Percentiles rank a stretch among this genome's conserved stretches.
phyloP scores from a whole-genome alignment of 495 filamentous ascomycete species.

The Tuber calosporum region DNA sequence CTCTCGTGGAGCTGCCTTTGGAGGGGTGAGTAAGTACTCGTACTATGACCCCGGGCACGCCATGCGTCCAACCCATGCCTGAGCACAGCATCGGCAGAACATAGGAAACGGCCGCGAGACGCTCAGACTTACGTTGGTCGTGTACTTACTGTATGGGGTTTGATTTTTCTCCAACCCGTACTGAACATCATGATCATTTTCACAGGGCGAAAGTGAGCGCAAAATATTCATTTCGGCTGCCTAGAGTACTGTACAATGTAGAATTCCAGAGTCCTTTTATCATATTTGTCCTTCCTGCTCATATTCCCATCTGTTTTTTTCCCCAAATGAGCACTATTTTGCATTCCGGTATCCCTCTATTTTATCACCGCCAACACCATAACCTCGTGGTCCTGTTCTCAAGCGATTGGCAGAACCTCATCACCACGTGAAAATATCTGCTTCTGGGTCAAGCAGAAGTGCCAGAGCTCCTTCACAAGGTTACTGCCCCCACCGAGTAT shows the following conservation, averaged over 20 bases:
- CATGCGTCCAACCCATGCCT: not conserved
- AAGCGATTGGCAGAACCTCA: not conserved
- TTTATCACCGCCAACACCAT: not conserved
- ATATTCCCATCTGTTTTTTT: not conserved
- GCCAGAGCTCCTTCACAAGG: not conserved
- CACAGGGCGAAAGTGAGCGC: not conserved
- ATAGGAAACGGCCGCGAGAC: not conserved
- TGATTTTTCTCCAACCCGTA: not conserved
- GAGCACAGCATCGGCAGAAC: not conserved
- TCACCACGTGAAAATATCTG: not conserved
- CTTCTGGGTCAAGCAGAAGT: not conserved
- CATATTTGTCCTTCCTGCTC: not conserved
- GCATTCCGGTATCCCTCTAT: not conserved
- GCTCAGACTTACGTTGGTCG: not conserved
- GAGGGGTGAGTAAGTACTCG: not conserved
- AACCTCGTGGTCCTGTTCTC: not conserved
- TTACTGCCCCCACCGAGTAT: not conserved
- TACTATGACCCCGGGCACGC: not conserved
- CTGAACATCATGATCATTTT: not conserved
- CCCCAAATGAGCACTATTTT: not conserved
- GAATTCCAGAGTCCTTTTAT: not conserved
- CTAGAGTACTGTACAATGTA: not conserved
- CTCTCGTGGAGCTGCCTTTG: constrained; percentile 30
- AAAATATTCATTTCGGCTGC: not conserved
- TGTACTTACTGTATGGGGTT: not conserved